phyloP scores from a whole-genome alignment of 345 rosid species.

The Salix caprea region DNA sequence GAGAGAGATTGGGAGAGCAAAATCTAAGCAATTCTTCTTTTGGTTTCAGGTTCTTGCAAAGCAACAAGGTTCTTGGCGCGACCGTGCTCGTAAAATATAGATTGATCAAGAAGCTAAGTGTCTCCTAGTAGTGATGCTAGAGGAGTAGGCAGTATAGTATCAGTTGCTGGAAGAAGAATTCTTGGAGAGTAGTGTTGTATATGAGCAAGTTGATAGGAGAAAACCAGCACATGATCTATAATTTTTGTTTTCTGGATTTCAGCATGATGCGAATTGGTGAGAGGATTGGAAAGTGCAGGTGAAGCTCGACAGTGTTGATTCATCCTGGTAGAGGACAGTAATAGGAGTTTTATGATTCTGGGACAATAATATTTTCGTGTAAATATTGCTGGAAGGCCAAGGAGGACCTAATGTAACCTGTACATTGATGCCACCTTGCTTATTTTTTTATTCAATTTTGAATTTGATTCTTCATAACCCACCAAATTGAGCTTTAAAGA shows the following conservation, averaged over 20 bases:
- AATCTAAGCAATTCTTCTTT: not conserved
- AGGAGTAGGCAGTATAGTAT: too few species aligned
- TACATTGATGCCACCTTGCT: not conserved
- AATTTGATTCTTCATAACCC: not conserved
- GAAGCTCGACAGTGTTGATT: not conserved
- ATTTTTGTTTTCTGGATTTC: too few species aligned
- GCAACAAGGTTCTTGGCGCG: conserved; percentile 97
- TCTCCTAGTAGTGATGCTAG: not conserved
- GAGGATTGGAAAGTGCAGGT: not conserved
- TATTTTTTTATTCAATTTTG: not conserved
- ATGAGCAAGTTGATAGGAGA: too few species aligned
- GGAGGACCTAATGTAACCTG: not conserved
- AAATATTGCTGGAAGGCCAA: not conserved
- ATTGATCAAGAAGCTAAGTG: conserved; percentile 6
- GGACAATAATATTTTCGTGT: not conserved
- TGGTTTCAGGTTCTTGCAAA: conserved; percentile 70
- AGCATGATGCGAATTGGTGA: not conserved
- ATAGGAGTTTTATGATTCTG: not conserved
- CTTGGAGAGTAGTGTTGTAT: too few species aligned
- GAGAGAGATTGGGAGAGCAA: not conserved
- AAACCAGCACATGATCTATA: too few species aligned
- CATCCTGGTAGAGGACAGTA: not conserved
- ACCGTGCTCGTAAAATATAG: conserved; percentile 78
- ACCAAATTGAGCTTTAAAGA: too few species aligned
- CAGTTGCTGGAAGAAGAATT: too few species aligned